Evolutionary conservation across 2,329 filamentous ascomycete species (phyloP).

Genomic region (Aspergillus quadrilineatus): DNA sequence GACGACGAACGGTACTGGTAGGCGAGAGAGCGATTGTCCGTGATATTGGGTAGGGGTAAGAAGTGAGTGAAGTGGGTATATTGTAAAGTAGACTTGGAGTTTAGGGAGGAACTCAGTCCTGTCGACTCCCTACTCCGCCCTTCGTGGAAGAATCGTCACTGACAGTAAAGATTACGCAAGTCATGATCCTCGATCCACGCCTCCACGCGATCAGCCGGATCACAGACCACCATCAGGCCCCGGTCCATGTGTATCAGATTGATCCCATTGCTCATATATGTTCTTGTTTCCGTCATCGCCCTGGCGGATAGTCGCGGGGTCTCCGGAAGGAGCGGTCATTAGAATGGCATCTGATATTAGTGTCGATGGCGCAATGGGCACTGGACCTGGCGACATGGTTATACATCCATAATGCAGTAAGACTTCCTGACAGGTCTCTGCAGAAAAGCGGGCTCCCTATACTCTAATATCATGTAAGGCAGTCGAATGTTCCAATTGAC

Average conservation of each 20-base stretch:
- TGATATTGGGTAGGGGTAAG: no score
- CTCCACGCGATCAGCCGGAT: background rate
- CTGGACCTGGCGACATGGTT: no score
- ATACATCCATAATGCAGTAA: background rate
- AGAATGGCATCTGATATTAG: slow-evolving; percentile 1
- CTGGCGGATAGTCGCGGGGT: background rate
- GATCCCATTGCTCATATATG: background rate
- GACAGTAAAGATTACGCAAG: background rate
- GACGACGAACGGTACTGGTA: no score
- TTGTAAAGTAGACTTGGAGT: no score
- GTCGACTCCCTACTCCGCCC: no score
- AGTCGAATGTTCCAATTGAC: no score
- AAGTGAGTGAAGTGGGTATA: no score
- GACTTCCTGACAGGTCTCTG: background rate
- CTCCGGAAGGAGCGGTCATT: background rate
- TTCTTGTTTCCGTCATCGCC: background rate
- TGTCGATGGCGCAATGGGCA: slow-evolving; percentile 12
- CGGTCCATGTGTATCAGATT: background rate
- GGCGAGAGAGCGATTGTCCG: no score
- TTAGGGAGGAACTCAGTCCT: no score
- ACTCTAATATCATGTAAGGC: no score
- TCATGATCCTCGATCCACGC: background rate
- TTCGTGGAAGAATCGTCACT: background rate
- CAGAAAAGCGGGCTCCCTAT: no score
- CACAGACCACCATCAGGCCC: background rate